Evolutionary conservation across 106 monocot genomes (phyloP), one percentile per base, ranked within the genome.

Genomic region (Ottelia alismoides): DNA sequence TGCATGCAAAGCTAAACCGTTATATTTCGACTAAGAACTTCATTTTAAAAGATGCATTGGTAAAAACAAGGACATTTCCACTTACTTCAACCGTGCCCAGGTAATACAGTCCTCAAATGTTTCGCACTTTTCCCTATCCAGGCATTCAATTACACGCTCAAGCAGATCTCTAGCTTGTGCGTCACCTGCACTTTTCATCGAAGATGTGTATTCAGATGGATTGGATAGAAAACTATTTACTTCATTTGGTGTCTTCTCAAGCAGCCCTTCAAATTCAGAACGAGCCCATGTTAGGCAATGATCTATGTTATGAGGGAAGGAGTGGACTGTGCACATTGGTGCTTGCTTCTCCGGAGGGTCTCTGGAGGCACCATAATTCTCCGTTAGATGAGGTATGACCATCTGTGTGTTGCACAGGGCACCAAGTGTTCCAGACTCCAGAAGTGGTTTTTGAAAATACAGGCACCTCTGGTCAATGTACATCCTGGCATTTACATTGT

Each of bases 221-320:
- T 83, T 73, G 2, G 78, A 78, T 11, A 94, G 47, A 53, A 94
- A 88, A 31, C 64, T 72, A 53, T 88, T 94, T 47, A 88, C 93
- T 72, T 94, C 87, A 53, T 55, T 78, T 9, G 93, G 93, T 24
- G 78, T 88, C 60, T 88, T 88, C 67, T 94, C 84, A 45, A 94
- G 83, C 58, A 84, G 66, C 11, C 88, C 84, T 52, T 84, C 83
- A 76, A 94, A 94, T 52, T 84, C 87, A 43, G 84, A 88, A 20
- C 93, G 72, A 17, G 93, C 93, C 93, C 93, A 94, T 52, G 93
- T 81, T 28, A 94, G 58, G 58, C 93, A 94, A 45, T 94, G 88
- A 70, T 88, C 84, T 56, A 94, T 88, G 55, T 94, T 94, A 48
- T 94, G 93, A 27, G 93, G 93, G 25, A 94, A 88, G 26, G 87